Conservation (phyloP, 1,284 basidiomycete genomes). For the Amylostereum areolatum region DNA sequence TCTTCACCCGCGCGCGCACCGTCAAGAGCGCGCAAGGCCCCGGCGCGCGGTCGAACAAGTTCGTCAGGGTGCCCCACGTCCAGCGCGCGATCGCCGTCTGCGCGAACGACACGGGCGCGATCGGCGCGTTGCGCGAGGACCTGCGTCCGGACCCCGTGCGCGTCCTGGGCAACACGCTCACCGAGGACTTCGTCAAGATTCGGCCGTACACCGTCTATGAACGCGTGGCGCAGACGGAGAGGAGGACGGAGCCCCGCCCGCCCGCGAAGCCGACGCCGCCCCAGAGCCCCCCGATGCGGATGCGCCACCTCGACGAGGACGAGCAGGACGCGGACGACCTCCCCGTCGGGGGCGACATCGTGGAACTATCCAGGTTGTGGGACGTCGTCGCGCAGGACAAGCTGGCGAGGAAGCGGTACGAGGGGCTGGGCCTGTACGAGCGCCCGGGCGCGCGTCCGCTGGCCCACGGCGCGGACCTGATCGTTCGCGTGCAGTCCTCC, state of each 20-base stretch:
- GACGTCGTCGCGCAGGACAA: slow-evolving; percentile 27
- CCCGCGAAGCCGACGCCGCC: neutral
- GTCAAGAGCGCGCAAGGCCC: slow-evolving; percentile 31
- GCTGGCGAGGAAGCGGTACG: slow-evolving; percentile 12
- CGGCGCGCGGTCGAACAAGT: slow-evolving; percentile 55
- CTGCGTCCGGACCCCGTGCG: slow-evolving; percentile 55
- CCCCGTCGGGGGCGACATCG: slow-evolving; percentile 43
- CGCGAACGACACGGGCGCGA: slow-evolving; percentile 85
- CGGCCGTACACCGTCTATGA: slow-evolving; percentile 43
- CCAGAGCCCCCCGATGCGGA: neutral
- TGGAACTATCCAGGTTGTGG: slow-evolving; percentile 35
- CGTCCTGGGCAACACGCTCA: slow-evolving; percentile 54
- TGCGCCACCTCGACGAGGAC: slow-evolving; percentile 23
- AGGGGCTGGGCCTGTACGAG: slow-evolving; percentile 20
- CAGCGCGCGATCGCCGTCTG: slow-evolving; percentile 85
- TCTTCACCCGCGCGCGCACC: slow-evolving; percentile 76
- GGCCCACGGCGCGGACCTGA: slow-evolving; percentile 58
- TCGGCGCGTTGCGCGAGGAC: slow-evolving; percentile 81
- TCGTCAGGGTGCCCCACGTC: slow-evolving; percentile 75
- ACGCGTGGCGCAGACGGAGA: slow-evolving; percentile 4
- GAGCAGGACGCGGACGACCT: slow-evolving; percentile 29
- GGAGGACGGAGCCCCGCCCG: slow-evolving; percentile 2
- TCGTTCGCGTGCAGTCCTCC: slow-evolving; percentile 36
- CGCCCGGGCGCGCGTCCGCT: slow-evolving; percentile 10
- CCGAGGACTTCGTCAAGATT: slow-evolving; percentile 62